phyloP scores from a whole-genome alignment of 257 asterid species.

The Solanum bukasovii region DNA sequence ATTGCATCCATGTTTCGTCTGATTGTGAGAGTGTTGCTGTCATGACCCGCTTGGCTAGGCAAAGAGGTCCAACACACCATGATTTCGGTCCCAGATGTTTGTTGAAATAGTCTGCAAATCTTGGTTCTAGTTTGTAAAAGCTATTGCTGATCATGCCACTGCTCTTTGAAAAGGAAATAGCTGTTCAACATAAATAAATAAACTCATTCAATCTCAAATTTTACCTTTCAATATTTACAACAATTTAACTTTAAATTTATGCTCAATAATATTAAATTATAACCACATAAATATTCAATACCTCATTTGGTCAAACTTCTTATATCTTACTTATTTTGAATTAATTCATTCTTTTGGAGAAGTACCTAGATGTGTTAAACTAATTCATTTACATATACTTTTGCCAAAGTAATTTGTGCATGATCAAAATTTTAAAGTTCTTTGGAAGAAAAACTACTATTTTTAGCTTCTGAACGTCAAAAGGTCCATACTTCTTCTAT shows the following conservation, averaged over 20 bases:
- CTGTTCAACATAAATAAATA: neutral
- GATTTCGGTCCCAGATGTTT: constrained; percentile 34
- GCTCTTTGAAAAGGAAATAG: constrained; percentile 21
- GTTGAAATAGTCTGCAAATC: constrained; percentile 41
- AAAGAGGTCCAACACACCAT: constrained; percentile 58
- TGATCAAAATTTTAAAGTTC: too few species aligned
- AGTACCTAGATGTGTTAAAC: neutral
- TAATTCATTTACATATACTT: too few species aligned
- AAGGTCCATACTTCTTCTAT: neutral
- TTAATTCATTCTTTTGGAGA: too few species aligned
- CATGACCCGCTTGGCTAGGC: constrained; percentile 12
- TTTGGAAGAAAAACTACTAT: too few species aligned
- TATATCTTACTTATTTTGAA: neutral
- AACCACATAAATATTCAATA: neutral
- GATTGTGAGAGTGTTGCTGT: neutral
- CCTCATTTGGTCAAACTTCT: neutral
- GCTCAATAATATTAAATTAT: too few species aligned
- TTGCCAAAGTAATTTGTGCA: neutral
- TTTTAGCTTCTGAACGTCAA: neutral
- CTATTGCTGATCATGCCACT: constrained; percentile 45
- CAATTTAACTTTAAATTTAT: too few species aligned
- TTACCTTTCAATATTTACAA: neutral
- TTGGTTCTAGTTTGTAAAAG: constrained; percentile 35
- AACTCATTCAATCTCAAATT: neutral
- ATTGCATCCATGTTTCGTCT: constrained; percentile 10